Evolutionary conservation across 345 rosid genomes (phyloP), one percentile per base, ranked within the genome.

Genomic region (Durio zibethinus): DNA sequence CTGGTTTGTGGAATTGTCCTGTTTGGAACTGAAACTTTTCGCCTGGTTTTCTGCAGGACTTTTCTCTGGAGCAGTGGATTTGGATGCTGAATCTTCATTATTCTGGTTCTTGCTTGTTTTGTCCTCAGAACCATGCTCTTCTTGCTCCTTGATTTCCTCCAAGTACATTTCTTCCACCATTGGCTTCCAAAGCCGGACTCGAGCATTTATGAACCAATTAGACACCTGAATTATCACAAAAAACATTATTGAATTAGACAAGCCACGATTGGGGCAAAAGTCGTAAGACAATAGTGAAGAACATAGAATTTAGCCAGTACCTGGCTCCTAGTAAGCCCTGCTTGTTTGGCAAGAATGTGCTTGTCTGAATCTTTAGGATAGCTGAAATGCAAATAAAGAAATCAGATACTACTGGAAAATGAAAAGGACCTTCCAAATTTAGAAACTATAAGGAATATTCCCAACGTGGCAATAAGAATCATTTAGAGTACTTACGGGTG

Each of bases 111-210:
- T 84, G 83, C 87, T 86, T 62, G 85, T 80, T 78, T 87, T 91
- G 33, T 87, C 94, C 42, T 84, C 92, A 29, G 90, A 83, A 47
- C 83, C 80, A 56, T 75, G 87, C 82, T 85, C 86, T 72, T 89
- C 94, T 8, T 92, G 94, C 43, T 90, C 97, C 83, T 91, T 93
- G 67, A 86, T 78, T 82, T 94, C 98, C 85, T 94, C 97, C 84
- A 69, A 0, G 87, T 94, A 94, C 98, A 94, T 94, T 66, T 94
- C 98, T 78, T 94, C 98, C 71, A 94, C 98, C 98, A 94, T 94
- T 0, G 98, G 98, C 86, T 94, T 94, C 98, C 98, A 94, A 5
- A 94, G 90, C 79, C 98, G 88, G 76, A 94, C 98, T 77, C 98
- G 91, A 48, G 98, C 98, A 80, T 94, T 94, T 48, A 94, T 94